These are phyloP conservation scores for Thamnidium elegans DNA, from an alignment of 192 early-diverging fungal genomes.

Conservation along the genomic window DNA sequence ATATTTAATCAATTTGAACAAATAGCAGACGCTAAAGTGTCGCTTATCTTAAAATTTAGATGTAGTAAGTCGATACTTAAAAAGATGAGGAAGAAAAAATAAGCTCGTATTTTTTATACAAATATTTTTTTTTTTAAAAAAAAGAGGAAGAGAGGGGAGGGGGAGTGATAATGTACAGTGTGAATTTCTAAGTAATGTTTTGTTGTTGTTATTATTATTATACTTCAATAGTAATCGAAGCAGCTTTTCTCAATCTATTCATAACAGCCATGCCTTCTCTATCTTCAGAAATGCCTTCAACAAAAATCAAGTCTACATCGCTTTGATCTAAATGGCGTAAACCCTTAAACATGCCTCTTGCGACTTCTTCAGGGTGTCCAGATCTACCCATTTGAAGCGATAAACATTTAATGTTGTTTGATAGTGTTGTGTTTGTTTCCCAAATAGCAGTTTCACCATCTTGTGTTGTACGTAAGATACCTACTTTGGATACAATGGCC, in stretches of 20 bases:
- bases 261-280: conserved; percentile 94
- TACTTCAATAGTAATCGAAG: conserved; percentile 53
- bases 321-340: conserved; percentile 74
- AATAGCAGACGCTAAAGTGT: conserved; percentile 54
- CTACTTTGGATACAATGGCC: conserved; percentile 9
- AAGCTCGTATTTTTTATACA: not conserved
- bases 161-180: too few relatives aligned
- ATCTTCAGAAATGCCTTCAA: conserved; percentile 86
- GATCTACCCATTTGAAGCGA: conserved; percentile 36
- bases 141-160: too few relatives aligned
- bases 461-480: conserved; percentile 29
- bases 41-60: conserved; percentile 37
- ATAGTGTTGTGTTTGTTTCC: not conserved
- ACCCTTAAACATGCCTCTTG: conserved; percentile 74
- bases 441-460: conserved; percentile 6
- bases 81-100: not conserved
- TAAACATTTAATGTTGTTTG: conserved; percentile 4
- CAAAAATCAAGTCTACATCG: conserved; percentile 73
- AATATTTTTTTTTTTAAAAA: not conserved
- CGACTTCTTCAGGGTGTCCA: conserved; percentile 60
- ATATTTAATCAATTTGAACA: conserved; percentile 59
- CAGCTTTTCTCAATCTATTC: conserved; percentile 93
- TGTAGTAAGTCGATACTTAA: conserved; percentile 27
- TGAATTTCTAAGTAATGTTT: too few relatives aligned
- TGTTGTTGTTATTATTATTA: not conserved